These are phyloP conservation scores for Paramecium pentaurelia DNA, from an alignment of 73 alveolate genomes.

Conservation along the genomic window DNA sequence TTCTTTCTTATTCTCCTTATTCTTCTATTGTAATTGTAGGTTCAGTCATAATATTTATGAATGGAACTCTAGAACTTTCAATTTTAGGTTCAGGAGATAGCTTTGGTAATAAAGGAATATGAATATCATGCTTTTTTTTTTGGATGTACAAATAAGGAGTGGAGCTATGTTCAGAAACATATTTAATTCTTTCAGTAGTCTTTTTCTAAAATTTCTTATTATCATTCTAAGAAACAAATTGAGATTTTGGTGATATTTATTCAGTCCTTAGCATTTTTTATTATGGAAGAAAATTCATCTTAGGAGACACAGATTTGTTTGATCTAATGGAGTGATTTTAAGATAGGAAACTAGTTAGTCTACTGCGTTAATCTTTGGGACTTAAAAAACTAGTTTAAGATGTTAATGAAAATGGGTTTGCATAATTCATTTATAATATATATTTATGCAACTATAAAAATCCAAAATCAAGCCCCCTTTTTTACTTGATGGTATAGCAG, in stretches of 20 bases:
- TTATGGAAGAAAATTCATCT: not conserved
- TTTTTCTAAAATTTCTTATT: not conserved
- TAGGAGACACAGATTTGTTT: not conserved
- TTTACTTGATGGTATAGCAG: not conserved
- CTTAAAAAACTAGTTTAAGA: not conserved
- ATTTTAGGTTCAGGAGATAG: slow-evolving; percentile 2
- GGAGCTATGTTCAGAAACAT: not conserved
- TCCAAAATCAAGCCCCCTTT: not conserved
- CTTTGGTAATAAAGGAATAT: not conserved
- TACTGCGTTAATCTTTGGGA: not conserved
- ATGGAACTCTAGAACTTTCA: not conserved
- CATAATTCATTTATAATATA: not conserved
- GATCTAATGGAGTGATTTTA: not conserved
- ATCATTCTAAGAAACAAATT: not conserved
- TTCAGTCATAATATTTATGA: not conserved
- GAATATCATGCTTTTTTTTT: not conserved
- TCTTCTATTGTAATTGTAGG: not conserved
- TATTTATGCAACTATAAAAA: not conserved
- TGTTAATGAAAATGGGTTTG: not conserved
- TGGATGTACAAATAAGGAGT: not conserved
- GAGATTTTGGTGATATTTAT: not conserved
- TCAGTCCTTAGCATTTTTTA: not conserved
- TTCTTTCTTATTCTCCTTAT: not conserved
- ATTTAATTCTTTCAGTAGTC: not conserved
- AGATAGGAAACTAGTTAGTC: not conserved